A percentile compares a stretch with the other conserved stretches of the same genome.
Conservation (phyloP, 2,329 filamentous ascomycete genomes). For the Fusarium sp. region DNA sequence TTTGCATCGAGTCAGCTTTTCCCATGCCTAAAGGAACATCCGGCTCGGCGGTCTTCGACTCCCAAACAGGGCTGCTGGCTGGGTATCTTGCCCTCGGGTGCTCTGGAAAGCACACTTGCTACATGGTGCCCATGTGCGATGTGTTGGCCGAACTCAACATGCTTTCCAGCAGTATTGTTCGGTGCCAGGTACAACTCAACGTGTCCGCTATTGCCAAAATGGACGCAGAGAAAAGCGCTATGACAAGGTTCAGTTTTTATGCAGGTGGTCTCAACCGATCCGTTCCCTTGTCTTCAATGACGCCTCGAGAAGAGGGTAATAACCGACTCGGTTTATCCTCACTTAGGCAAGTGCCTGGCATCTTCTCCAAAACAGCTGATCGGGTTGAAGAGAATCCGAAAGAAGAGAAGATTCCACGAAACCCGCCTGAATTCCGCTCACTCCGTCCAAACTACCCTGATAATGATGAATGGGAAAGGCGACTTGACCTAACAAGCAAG, state of each 20-base stretch:
- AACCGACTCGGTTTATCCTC: neutral
- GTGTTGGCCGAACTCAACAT: neutral
- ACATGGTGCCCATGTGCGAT: neutral
- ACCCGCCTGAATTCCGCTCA: neutral
- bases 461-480: too few relatives aligned
- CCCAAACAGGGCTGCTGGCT: neutral
- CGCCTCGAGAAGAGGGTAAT: neutral
- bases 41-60: neutral
- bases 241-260: neutral
- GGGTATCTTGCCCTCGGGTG: neutral
- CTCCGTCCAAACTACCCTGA: too few relatives aligned
- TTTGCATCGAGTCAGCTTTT: neutral
- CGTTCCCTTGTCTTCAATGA: neutral
- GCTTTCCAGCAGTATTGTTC: neutral
- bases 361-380: neutral
- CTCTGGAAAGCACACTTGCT: neutral
- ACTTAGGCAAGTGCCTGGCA: too few relatives aligned
- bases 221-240: fast-evolving
- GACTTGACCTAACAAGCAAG: too few relatives aligned
- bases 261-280: neutral
- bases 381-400: neutral
- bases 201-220: neutral
- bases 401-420: neutral
- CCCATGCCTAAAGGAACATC: neutral
- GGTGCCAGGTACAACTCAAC: neutral